phyloP scores from a whole-genome alignment of 768 basidiomycete genomes.

The Plicaturopsis crispa region DNA sequence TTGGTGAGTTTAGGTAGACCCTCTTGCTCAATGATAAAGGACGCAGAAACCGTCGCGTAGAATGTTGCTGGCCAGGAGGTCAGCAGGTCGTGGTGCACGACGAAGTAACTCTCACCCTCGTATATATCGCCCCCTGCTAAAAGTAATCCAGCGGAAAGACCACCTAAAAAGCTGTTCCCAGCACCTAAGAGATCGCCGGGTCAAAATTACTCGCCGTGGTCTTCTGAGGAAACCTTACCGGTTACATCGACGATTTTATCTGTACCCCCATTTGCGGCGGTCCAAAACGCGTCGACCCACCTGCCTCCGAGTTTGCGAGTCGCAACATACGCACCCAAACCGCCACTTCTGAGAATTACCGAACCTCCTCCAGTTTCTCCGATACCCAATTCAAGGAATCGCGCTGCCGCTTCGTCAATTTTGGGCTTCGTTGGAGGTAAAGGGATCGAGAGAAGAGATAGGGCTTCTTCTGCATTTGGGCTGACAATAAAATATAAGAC shows the following conservation, averaged over 20 bases:
- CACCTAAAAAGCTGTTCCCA: constrained; percentile 87
- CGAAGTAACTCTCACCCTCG: constrained; percentile 43
- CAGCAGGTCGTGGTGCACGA: constrained; percentile 4
- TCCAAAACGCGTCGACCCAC: constrained; percentile 80
- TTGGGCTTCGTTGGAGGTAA: constrained; percentile 37
- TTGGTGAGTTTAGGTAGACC: constrained; percentile 55
- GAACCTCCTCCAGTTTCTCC: constrained; percentile 41
- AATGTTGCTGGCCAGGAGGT: constrained; percentile 41
- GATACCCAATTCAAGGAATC: constrained; percentile 56
- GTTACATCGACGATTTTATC: constrained; percentile 73
- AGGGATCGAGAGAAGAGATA: constrained; percentile 51
- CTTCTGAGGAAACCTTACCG: constrained; percentile 32
- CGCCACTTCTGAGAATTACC: constrained; percentile 72
- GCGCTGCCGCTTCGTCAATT: constrained; percentile 61
- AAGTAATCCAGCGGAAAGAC: constrained; percentile 66
- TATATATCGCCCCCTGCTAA: constrained; percentile 50
- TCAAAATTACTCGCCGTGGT: constrained; percentile 7
- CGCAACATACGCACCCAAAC: constrained; percentile 62
- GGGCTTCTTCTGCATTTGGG: constrained; percentile 84
- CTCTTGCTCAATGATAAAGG: constrained; percentile 75
- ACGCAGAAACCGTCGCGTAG: constrained; percentile 77
- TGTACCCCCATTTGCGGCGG: constrained; percentile 25
- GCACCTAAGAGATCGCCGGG: constrained; percentile 46
- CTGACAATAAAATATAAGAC: constrained; percentile 25
- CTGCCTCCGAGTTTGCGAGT: constrained; percentile 28